Evolutionary conservation across 2,329 filamentous ascomycete genomes (phyloP).

Genomic region (Aspergillus sp.): DNA sequence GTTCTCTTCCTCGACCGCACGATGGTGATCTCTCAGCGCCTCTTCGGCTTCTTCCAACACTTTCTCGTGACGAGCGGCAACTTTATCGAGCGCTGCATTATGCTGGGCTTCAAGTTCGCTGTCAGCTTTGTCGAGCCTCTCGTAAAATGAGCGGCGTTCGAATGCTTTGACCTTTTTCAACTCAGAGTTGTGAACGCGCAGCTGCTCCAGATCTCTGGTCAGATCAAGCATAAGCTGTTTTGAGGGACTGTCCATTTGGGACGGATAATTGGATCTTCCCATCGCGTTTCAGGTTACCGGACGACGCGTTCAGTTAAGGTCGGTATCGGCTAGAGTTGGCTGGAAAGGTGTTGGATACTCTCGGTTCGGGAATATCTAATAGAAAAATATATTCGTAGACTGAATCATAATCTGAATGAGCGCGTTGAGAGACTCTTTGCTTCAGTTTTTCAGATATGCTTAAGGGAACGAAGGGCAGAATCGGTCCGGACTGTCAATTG

Average conservation of each 20-base stretch:
- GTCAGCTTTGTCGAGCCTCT: slow-evolving; percentile 62
- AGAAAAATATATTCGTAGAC: not conserved
- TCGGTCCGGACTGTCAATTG: too few species aligned
- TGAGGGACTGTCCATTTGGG: slow-evolving; percentile 39
- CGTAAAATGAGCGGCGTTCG: slow-evolving; percentile 49
- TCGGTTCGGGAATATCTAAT: not conserved
- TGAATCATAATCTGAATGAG: not conserved
- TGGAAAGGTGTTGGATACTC: not conserved
- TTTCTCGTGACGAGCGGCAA: slow-evolving; percentile 65
- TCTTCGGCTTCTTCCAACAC: slow-evolving; percentile 59
- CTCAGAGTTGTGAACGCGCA: slow-evolving; percentile 43
- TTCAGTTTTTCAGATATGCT: too few species aligned
- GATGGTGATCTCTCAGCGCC: slow-evolving; percentile 50
- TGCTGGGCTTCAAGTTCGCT: slow-evolving; percentile 64
- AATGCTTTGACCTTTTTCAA: slow-evolving; percentile 45
- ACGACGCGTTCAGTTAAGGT: not conserved
- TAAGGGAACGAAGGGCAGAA: too few species aligned
- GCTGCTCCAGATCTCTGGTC: slow-evolving; percentile 40
- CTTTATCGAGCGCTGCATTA: slow-evolving; percentile 64
- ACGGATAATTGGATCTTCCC: slow-evolving; percentile 28
- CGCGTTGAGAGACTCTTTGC: too few species aligned
- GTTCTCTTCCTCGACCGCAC: slow-evolving; percentile 40
- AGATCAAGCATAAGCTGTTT: slow-evolving; percentile 43
- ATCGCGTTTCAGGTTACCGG: slow-evolving; percentile 19
- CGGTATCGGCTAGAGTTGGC: not conserved